Conservation (phyloP, 2,329 filamentous ascomycete genomes). For the Whalleya microplaca region DNA sequence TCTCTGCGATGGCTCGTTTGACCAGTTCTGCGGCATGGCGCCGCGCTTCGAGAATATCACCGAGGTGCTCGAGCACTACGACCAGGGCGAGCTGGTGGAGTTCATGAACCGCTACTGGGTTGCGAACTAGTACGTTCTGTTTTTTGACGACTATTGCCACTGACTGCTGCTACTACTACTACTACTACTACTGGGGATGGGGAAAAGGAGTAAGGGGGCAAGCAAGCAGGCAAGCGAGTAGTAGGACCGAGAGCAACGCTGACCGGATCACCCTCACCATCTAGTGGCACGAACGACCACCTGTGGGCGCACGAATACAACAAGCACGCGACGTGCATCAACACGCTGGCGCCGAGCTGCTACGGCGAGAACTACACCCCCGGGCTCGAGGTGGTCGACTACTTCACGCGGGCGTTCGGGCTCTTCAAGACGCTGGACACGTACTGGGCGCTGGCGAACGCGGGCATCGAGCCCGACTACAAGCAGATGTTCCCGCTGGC, state of each 20-base stretch:
- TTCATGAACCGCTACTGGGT: constrained; percentile 51
- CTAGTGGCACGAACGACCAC: constrained; percentile 44
- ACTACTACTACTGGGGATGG: not conserved
- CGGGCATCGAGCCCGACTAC: constrained; percentile 42
- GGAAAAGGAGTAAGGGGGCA: not conserved
- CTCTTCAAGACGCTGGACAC: constrained; percentile 49
- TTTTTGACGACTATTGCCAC: no score
- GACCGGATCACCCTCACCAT: not conserved
- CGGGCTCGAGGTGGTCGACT: constrained; percentile 50
- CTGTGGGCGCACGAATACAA: constrained; percentile 74
- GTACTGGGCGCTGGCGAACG: constrained; percentile 42
- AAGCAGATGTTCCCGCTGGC: constrained; percentile 46
- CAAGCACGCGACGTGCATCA: constrained; percentile 75
- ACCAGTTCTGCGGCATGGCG: constrained; percentile 47
- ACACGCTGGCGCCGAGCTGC: constrained; percentile 67
- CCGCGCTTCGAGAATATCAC: constrained; percentile 48
- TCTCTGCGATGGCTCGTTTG: constrained; percentile 48
- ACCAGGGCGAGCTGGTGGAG: constrained; percentile 42
- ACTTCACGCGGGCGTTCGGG: constrained; percentile 46
- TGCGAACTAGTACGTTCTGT: constrained; percentile 42
- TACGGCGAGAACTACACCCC: constrained; percentile 57
- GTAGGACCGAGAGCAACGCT: not conserved
- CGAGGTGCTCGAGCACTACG: constrained; percentile 45
- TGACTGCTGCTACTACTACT: not conserved
- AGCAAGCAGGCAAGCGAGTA: not conserved